Evolutionary conservation across 805 yeast species (phyloP), one percentile per base, ranked within the genome.

Genomic region (Candida dajiaensis): DNA sequence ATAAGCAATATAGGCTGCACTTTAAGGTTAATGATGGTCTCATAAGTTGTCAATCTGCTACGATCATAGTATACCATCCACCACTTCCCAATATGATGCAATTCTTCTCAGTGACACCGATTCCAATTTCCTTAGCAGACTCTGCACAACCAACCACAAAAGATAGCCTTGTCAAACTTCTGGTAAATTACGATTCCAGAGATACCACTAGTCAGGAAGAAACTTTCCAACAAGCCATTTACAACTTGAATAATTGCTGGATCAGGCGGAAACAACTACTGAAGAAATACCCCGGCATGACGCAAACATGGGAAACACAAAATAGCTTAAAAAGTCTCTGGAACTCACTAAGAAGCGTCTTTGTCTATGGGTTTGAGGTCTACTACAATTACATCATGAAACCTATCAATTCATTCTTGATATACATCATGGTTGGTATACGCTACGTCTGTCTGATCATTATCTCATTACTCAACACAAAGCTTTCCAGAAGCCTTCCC

Each of bases 11-110:
- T n/a, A 13, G 15, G 4, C 13, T 42, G 9, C 23, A 12, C 1
- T 33, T 41, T 42, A 28, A 22, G 25, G 13, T 47, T 33, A 43
- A 51, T 16, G 28, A 45, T 28, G 41, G 26, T 6, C 40, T 26
- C 13, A 35, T 44, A 5, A 21, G 25, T 6, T 31, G 46, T 5
- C 42, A 48, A 2, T 43, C 54, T 11, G 54, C 59, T n/a, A 56
- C 42, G n/a, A 49, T 80, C 3, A 64, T 84, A 4, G 55, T 74
- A n/a, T 89, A 79, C 59, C 75, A 76, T 22, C 84, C 94, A 1
- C 97, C 97, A 0, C 74, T 76, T 39, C 78, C 84, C 18, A 72
- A 71, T 25, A 74, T 77, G 48, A 72, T 90, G 71, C 96, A 89
- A 53, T 88, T 85, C 61, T 84, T 79, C 52, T 82, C 97, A 0